phyloP scores from a whole-genome alignment of 2,329 filamentous ascomycete genomes.

The Hypoxylon sp. region DNA sequence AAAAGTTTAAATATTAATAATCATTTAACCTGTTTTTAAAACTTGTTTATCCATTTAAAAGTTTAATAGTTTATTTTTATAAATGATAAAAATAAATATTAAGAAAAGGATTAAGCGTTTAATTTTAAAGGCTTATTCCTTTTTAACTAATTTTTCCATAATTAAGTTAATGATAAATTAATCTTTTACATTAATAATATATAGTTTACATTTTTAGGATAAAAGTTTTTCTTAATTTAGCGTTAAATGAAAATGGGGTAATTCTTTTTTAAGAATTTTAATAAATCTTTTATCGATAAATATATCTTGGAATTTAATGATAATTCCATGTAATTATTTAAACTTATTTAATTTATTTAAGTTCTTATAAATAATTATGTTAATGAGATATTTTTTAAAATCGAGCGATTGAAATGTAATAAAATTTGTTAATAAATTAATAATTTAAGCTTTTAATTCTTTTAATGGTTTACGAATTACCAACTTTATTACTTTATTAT shows the following conservation, averaged over 20 bases:
- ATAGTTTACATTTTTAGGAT: slow-evolving; percentile 9
- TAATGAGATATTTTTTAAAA: slow-evolving; percentile 1
- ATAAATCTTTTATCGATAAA: slow-evolving; percentile 18
- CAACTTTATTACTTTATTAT: no score
- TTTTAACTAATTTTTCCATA: slow-evolving; percentile 1
- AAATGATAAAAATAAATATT: slow-evolving; percentile 15
- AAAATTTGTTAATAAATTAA: no score
- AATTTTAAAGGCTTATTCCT: neutral
- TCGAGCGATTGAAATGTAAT: no score
- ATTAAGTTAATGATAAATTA: slow-evolving; percentile 8
- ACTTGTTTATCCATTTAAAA: neutral
- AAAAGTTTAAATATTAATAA: no score
- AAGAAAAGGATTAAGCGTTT: neutral
- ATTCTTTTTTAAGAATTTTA: slow-evolving; percentile 2
- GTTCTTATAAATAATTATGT: slow-evolving; percentile 9
- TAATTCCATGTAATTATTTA: slow-evolving; percentile 3
- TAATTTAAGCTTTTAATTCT: no score
- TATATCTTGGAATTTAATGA: slow-evolving; percentile 3
- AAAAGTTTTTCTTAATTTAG: neutral
- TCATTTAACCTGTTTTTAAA: no score
- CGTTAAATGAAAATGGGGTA: slow-evolving; percentile 2
- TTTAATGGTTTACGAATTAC: no score
- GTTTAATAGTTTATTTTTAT: slow-evolving; percentile 3
- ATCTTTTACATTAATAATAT: slow-evolving; percentile 16
- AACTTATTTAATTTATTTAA: slow-evolving; percentile 4